Evolutionary conservation across 306 rosid genomes (phyloP).

Genomic region (Argentina anserina): DNA sequence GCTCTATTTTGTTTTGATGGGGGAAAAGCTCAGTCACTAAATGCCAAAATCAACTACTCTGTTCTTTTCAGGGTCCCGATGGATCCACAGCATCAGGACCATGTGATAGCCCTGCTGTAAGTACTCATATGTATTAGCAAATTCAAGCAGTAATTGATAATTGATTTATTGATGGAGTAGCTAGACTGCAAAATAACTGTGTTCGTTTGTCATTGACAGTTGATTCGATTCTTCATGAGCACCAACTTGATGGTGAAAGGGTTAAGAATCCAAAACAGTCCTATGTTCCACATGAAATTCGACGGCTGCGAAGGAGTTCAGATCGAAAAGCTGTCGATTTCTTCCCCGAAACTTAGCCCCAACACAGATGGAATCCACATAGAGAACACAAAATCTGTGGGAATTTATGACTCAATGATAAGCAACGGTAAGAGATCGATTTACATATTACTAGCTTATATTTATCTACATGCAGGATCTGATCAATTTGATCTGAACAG

Average conservation of each 20-base stretch:
- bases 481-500: conserved; percentile 37
- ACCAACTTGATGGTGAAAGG: conserved; percentile 64
- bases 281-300: conserved; percentile 82
- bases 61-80: conserved; percentile 57
- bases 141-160: background rate
- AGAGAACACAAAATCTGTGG: conserved; percentile 61
- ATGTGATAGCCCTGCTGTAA: conserved; percentile 87
- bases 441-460: background rate
- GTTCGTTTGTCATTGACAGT: conserved; percentile 32
- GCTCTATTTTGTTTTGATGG: background rate
- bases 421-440: conserved; percentile 58
- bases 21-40: conserved; percentile 3
- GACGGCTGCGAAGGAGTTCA: conserved; percentile 86
- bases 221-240: conserved; percentile 91
- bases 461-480: background rate
- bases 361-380: conserved; percentile 95
- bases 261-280: conserved; percentile 70
- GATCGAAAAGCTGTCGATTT: conserved; percentile 59
- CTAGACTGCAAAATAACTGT: background rate
- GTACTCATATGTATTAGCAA: conserved; percentile 22
- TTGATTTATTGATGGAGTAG: background rate
- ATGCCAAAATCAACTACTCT: background rate
- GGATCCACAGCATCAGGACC: conserved; percentile 68
- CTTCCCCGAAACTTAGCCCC: conserved; percentile 92
- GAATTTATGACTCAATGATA: conserved; percentile 65